Evolutionary conservation across 192 early-diverging fungal genomes (phyloP).

Genomic region (Phlyctochytrium arcticum): DNA sequence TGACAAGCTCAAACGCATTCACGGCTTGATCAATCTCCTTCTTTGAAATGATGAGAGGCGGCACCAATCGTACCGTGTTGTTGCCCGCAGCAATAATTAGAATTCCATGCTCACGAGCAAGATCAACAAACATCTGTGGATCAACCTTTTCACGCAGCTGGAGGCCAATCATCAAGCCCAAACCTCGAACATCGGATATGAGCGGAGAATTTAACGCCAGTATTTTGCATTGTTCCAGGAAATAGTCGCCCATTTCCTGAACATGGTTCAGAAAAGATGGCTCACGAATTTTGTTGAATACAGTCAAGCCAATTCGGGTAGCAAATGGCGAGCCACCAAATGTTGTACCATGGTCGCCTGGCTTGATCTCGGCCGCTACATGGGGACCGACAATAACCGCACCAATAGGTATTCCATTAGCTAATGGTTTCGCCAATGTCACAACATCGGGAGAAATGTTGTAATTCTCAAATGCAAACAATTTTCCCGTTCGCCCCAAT

Average conservation of each 20-base stretch:
- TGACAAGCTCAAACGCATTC: constrained; percentile 64
- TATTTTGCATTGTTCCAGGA: constrained; percentile 38
- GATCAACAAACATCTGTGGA: constrained; percentile 56
- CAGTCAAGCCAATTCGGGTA: constrained; percentile 75
- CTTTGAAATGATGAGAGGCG: constrained; percentile 77
- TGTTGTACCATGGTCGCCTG: constrained; percentile 96
- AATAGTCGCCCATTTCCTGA: constrained; percentile 53
- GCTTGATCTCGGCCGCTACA: constrained; percentile 77
- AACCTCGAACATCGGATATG: constrained; percentile 76
- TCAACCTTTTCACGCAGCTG: constrained; percentile 43
- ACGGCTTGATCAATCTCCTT: constrained; percentile 75
- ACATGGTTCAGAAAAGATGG: constrained; percentile 75
- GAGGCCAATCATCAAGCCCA: constrained; percentile 84
- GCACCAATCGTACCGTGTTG: constrained; percentile 90
- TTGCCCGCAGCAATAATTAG: constrained; percentile 81
- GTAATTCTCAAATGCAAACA: constrained; percentile 81
- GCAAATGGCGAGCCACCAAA: constrained; percentile 96
- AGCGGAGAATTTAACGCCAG: constrained; percentile 45
- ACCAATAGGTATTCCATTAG: constrained; percentile 95
- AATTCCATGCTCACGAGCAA: constrained; percentile 79
- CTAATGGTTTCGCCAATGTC: constrained; percentile 95
- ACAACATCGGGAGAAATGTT: constrained; percentile 82
- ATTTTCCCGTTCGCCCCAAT: constrained; percentile 80
- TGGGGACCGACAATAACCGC: constrained; percentile 74
- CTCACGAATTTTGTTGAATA: constrained; percentile 64